Percentiles rank a stretch among this genome's conserved stretches.
phyloP scores from a whole-genome alignment of 2,329 filamentous ascomycete species.

The Didymella lethalis region DNA sequence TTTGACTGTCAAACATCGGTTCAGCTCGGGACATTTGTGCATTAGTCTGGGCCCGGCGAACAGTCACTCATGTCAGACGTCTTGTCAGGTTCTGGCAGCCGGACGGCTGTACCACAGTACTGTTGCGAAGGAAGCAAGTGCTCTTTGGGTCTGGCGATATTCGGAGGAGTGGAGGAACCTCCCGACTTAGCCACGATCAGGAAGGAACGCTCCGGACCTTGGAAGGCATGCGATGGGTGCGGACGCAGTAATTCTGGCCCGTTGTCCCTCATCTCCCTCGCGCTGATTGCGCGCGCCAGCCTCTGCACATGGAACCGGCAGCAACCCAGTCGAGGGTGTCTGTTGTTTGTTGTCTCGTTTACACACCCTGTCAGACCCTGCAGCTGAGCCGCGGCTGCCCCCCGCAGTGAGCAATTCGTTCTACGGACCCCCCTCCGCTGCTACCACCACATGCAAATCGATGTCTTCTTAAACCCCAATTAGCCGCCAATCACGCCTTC shows the following conservation, averaged over 20 bases:
- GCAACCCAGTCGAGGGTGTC: slow-evolving; percentile 17
- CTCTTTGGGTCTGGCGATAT: not conserved
- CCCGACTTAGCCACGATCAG: slow-evolving; percentile 13
- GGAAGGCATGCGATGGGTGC: not conserved
- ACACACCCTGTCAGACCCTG: slow-evolving; percentile 31
- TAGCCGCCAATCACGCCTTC: slow-evolving; percentile 35
- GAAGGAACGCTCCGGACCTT: slow-evolving; percentile 19
- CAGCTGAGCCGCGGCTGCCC: slow-evolving; percentile 24
- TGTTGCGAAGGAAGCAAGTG: not conserved
- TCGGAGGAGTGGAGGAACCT: slow-evolving; percentile 10
- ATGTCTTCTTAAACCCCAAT: slow-evolving; percentile 14
- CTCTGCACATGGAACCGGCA: slow-evolving; percentile 14
- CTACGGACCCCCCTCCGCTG: slow-evolving; percentile 29
- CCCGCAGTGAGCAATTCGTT: slow-evolving; percentile 29
- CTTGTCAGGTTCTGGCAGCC: slow-evolving; percentile 18
- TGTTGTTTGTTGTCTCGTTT: slow-evolving; percentile 20
- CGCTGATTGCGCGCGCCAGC: slow-evolving; percentile 6
- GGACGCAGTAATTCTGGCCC: slow-evolving; percentile 11
- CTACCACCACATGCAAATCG: slow-evolving; percentile 18
- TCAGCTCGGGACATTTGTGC: slow-evolving; percentile 15
- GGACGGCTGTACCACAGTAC: slow-evolving; percentile 3
- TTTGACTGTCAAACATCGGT: slow-evolving; percentile 8
- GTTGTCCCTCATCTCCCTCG: slow-evolving; percentile 3
- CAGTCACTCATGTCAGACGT: slow-evolving; percentile 13
- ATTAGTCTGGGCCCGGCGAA: slow-evolving; percentile 23